Evolutionary conservation across 169 alveolate genomes (phyloP), one percentile per base, ranked within the genome.

Genomic region (Eimeria sp.): DNA sequence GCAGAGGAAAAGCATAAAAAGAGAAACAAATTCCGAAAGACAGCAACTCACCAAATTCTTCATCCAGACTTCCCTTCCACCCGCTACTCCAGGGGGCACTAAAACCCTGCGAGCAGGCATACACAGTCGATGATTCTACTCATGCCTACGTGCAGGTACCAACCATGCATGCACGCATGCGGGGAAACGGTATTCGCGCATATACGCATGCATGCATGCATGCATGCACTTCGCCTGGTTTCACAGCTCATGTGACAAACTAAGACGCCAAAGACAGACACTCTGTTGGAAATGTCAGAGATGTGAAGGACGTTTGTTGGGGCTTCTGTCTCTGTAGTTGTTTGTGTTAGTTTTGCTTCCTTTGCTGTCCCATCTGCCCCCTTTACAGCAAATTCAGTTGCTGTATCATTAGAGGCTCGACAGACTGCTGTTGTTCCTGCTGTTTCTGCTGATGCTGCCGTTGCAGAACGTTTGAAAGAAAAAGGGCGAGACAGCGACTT

Each of bases 51-150:
- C 86, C 86, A 75, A 45, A 75, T 75, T 43, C n/a, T 43, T 30
- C 54, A 75, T 47, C 86, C 86, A 75, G 34, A 75, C 57, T 75
- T 75, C 86, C 14, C 57, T 30, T 43, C 86, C 86, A 30, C 86
- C 54, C 11, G 86, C 86, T 45, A 75, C 86, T 34, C 86, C 86
- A 16, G 86, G 86, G n/a, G 30, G 57, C n/a, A 75, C 86, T 16
- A 75, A 45, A 25, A 75, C 14, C 86, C 86, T 75, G 49, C 18
- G 34, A 13, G 22, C 40, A 75, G 22, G 49, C 78, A 25, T 13
- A 9, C 43, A 13, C 78, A 67, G 43, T n/a, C n/a, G 11, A 3
- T 3, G 30, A 14, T 13, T 10, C 34, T n/a, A n/a, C 7, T 1
- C 78, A n/a, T 30, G 43, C 78, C 10, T 67, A n/a, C 43, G 11